Base-by-base conservation (phyloP, 2,329 filamentous ascomycete genomes). In the Diaporthe nobilis region DNA sequence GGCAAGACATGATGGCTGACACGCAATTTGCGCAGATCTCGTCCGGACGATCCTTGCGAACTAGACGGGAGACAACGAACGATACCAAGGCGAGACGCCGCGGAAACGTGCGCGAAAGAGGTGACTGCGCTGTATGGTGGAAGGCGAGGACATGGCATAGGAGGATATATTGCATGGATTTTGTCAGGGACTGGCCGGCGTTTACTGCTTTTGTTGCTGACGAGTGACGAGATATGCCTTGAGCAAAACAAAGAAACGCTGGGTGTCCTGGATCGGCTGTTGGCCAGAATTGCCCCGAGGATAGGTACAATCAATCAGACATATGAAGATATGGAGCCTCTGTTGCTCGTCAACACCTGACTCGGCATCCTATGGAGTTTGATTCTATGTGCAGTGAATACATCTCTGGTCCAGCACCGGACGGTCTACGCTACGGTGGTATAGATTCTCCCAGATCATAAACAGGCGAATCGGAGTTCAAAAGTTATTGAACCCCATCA, bases 11-110 rank as follows among this genome's bases (percentile, higher is more conserved):
- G 31, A 65, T 42, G n/a, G 51, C 70, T 73, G 58, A 73, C 58
- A 57, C 8, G 17, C 1, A 6, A 2, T 42, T 10, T 17, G 8
- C 60, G 71, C 79, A 95, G 94, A 97, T 78, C 93, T 97, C 76
- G 94, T 97, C 82, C 93, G 94, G 82, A 96, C 94, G 72, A 95
- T 97, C 82, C 92, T 97, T 79, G 94, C 94, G 85, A 96, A 96
- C 87, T 97, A 90, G 85, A 84, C 74, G 76, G 77, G 74, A 63
- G 47, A 53, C 49, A 31, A 51, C 15, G 42, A 68, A 71, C 42
- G 60, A 72, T 74, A 76, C 63, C 75, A 65, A 60, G 70, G 67
- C 68, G 53, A 71, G 57, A 67, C 25, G 51, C 65, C 65, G 34
- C 65, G 65, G 34, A 53, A 42, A 25, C 22, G 51, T 63, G 58